Evolutionary conservation across 164 flowering plant genomes (phyloP), one percentile per base, ranked within the genome.

Genomic region (Liquidambar formosana): DNA sequence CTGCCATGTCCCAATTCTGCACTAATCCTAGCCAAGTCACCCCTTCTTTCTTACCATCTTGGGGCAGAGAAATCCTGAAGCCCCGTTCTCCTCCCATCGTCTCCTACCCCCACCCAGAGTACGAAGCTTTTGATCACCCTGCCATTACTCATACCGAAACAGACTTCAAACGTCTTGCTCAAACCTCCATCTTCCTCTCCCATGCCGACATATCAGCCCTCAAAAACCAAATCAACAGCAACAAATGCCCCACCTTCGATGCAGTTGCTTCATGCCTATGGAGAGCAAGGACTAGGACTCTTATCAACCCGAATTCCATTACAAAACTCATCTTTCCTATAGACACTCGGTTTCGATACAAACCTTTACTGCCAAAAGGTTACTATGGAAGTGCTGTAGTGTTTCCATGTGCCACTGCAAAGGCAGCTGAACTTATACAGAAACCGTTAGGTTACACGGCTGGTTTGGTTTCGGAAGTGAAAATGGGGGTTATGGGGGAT

Each of bases 381-480:
- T 76, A 67, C 54, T 76, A 71, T n/a, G 78, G 81, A 22, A 78
- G 61, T 41, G 76, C 73, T 0, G 49, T 75, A 1, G 73, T 61
- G 15, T 66, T 57, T n/a, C 77, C 82, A 3, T 57, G 70, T 4
- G 75, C 77, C 2, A 46, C 44, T 8, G 38, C 75, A 5, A 73
- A 43, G n/a, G 77, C 77, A 4, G 53, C 38, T 3, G 63, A 19
- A 25, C 69, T 74, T 0, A 41, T 56, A 11, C 3, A 25, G 5
- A 66, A 63, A 15, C 73, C 78, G 22, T 11, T 78, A 46, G 12
- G 45, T 1, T 71, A 78, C 38, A 71, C 77, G 0, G 70, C 71
- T 8, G 44, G 57, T 45, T 56, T 75, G 51, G 21, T 75, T 10
- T 61, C 76, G 16, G 63, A 64, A 15, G 75, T 63, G 22, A 79